phyloP scores from a whole-genome alignment of 1,139 yeast species.

The Magnusiomyces paraingens region DNA sequence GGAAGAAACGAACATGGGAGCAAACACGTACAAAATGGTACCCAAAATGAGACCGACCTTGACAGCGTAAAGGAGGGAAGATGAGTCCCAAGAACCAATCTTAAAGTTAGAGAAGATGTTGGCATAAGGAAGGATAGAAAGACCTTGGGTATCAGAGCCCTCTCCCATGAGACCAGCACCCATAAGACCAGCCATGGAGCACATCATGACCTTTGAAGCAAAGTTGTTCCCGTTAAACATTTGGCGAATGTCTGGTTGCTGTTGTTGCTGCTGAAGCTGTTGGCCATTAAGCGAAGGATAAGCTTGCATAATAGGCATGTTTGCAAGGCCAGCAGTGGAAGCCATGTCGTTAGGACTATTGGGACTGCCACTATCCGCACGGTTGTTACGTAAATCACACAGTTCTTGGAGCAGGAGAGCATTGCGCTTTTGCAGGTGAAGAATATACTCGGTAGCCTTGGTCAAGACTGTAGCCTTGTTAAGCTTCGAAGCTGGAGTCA shows the following conservation, averaged over 20 bases:
- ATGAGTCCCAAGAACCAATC: slow-evolving; percentile 15
- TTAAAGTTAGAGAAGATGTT: slow-evolving; percentile 15
- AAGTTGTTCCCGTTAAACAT: slow-evolving; percentile 7
- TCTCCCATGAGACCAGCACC: slow-evolving; percentile 32
- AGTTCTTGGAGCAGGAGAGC: slow-evolving; percentile 22
- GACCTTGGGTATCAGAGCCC: slow-evolving; percentile 26
- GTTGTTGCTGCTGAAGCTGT: not conserved
- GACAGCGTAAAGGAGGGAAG: slow-evolving; percentile 19
- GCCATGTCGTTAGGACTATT: slow-evolving; percentile 5
- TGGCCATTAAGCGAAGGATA: slow-evolving; percentile 1
- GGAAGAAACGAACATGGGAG: slow-evolving; percentile 17
- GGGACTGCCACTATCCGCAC: not conserved
- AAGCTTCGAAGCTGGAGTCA: slow-evolving; percentile 78
- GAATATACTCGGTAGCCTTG: slow-evolving; percentile 86
- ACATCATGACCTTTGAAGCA: slow-evolving; percentile 32
- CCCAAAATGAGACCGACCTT: slow-evolving; percentile 29
- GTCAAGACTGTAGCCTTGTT: slow-evolving; percentile 85
- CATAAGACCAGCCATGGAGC: slow-evolving; percentile 37
- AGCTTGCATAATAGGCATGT: not conserved
- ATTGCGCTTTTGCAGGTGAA: slow-evolving; percentile 71
- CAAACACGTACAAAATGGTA: slow-evolving; percentile 27
- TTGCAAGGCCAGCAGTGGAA: not conserved
- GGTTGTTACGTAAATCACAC: not conserved
- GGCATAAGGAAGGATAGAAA: slow-evolving; percentile 30
- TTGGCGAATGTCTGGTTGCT: not conserved